phyloP scores from a whole-genome alignment of 768 basidiomycete species.

The Sporobolomyces pararoseus region DNA sequence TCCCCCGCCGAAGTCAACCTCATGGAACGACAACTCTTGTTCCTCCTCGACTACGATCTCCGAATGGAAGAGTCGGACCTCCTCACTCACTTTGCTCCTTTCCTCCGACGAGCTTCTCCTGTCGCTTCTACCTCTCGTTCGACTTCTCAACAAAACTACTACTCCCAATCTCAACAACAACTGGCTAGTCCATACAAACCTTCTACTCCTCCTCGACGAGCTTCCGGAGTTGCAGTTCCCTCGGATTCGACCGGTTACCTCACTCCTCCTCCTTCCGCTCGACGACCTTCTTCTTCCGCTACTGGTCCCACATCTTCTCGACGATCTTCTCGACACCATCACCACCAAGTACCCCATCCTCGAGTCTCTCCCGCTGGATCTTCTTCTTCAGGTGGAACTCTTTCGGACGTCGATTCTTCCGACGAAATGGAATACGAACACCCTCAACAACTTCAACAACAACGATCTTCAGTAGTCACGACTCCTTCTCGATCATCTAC shows the following conservation, averaged over 20 bases:
- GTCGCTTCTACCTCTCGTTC: slow-evolving; percentile 33
- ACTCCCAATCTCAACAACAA: slow-evolving; percentile 3
- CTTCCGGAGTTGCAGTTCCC: slow-evolving; percentile 2
- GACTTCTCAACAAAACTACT: background rate
- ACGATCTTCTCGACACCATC: background rate
- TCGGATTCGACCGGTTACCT: slow-evolving; percentile 23
- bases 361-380: slow-evolving; percentile 31
- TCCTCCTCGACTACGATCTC: slow-evolving; percentile 86
- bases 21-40: slow-evolving; percentile 95
- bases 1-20: slow-evolving; percentile 66
- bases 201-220: slow-evolving; percentile 32
- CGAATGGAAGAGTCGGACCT: slow-evolving; percentile 83
- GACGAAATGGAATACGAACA: slow-evolving; percentile 26
- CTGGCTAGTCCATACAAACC: slow-evolving; percentile 16
- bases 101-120: slow-evolving; percentile 50
- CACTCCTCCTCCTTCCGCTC: slow-evolving; percentile 36
- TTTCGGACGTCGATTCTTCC: slow-evolving; percentile 34
- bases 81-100: slow-evolving; percentile 57
- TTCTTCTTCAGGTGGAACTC: slow-evolving; percentile 33
- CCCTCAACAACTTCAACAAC: background rate
- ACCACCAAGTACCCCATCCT: background rate
- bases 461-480: background rate
- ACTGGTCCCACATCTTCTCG: background rate
- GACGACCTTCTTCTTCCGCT: slow-evolving; percentile 9
- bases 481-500: background rate